Conservation (phyloP, 1,139 yeast genomes). For the Hyphopichia fennica region DNA sequence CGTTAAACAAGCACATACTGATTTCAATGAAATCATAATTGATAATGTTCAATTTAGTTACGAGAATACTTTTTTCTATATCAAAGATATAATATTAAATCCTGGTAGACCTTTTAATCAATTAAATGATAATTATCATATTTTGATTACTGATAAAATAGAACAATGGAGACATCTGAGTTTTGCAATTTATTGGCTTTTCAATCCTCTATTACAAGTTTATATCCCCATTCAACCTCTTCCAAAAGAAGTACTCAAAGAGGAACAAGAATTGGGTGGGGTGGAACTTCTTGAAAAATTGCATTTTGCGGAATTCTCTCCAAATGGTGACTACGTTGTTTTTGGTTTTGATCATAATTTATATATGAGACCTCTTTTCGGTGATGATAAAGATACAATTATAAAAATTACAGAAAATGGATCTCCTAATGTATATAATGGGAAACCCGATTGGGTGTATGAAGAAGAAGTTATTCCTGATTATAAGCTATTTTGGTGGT, state of each 20-base stretch:
- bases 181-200: conserved; percentile 43
- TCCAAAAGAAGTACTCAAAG: conserved; percentile 4
- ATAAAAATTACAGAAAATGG: conserved; percentile 68
- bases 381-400: conserved; percentile 15
- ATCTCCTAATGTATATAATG: conserved; percentile 66
- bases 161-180: conserved; percentile 44
- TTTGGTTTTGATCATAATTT: conserved; percentile 40
- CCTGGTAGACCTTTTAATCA: conserved; percentile 34
- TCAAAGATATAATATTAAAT: conserved; percentile 29
- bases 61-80: conserved; percentile 32
- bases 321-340: conserved; percentile 33
- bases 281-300: conserved; percentile 22
- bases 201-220: conserved; percentile 17
- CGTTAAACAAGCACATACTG: conserved; percentile 22
- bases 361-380: conserved; percentile 36
- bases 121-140: conserved; percentile 21
- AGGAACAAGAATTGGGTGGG: conserved; percentile 4
- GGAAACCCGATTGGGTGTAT: conserved; percentile 94
- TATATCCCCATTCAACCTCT: conserved; percentile 29
- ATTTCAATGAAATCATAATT: conserved; percentile 17
- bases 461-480: conserved; percentile 83
- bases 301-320: conserved; percentile 47
- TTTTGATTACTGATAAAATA: conserved; percentile 33
- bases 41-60: conserved; percentile 29
- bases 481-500: conserved; percentile 84